Evolutionary conservation across 2,329 filamentous ascomycete species (phyloP), one percentile per base, ranked within the genome.

Genomic region (Calonectria honghensis): DNA sequence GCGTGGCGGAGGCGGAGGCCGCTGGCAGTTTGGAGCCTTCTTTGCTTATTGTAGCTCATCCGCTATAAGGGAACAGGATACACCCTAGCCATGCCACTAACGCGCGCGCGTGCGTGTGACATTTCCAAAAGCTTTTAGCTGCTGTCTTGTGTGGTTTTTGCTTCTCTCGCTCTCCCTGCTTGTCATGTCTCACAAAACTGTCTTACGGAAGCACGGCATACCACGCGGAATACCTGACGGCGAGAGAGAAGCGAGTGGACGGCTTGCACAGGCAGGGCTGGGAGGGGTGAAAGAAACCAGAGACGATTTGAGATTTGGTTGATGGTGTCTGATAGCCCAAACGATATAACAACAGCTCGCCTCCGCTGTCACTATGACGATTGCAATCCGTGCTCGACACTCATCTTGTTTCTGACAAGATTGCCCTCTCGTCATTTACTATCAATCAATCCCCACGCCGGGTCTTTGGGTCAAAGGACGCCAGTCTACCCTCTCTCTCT

Each of bases 171-270:
- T 39, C 57, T 24, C 61, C 41, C 41, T 65, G 61, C 61, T 50
- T 65, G 61, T 50, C 61, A 48, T 65, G 61, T 65, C 41, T 65
- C 61, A 48, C 39, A 50, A 50, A 48, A 29, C 39, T 29, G 27
- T 50, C 61, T 65, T 45, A 31, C 39, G 27, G 61, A 45, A 65
- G 61, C 61, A 48, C 61, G 61, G 61, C 61, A 65, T 65, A 35
- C 41, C 39, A 50, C 61, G 61, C 61, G 41, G 27, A 39, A 24
- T 35, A 50, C n/a, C 35, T 63, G 24, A 39, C 29, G 57, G 57
- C 27, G 37, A 63, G 35, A 24, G 31, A 14, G 57, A 63, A 41
- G 57, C 57, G 57, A 63, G 57, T 4, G 20, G 61, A 50, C 41
- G 61, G 39, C n/a, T 31, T 27, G n/a, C 31, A 7, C 31, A 29